These are phyloP conservation scores for Penicillium samsonianum DNA, from an alignment of 495 filamentous ascomycete genomes.

Conservation along the genomic window DNA sequence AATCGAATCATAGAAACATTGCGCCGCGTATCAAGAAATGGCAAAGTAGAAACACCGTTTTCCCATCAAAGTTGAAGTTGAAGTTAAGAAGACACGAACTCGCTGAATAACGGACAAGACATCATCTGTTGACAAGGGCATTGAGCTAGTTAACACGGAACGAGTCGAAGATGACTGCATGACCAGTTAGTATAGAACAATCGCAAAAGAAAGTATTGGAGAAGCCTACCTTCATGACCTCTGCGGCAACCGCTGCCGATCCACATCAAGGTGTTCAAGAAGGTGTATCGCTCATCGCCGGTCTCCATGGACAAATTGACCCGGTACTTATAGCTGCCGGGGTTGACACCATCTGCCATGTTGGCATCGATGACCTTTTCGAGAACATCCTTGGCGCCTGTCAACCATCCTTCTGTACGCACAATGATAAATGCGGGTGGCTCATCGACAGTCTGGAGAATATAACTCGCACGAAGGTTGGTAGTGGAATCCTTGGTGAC, in stretches of 20 bases:
- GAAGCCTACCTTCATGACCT: slow-evolving; percentile 53
- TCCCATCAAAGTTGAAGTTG: slow-evolving; percentile 3
- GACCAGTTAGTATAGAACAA: slow-evolving; percentile 16
- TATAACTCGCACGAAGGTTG: slow-evolving; percentile 53
- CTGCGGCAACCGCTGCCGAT: slow-evolving; percentile 59
- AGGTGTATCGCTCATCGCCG: slow-evolving; percentile 60
- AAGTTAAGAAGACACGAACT: slow-evolving; percentile 25
- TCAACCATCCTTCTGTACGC: slow-evolving; percentile 58
- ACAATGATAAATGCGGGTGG: slow-evolving; percentile 61
- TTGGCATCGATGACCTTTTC: slow-evolving; percentile 57
- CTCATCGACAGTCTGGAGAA: slow-evolving; percentile 60
- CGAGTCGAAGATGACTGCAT: slow-evolving; percentile 47
- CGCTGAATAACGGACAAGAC: slow-evolving; percentile 45
- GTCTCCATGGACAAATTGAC: slow-evolving; percentile 62
- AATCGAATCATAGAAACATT: slow-evolving; percentile 8
- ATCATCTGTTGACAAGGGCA: slow-evolving; percentile 22
- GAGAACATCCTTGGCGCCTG: slow-evolving; percentile 57
- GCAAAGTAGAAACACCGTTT: slow-evolving; percentile 14
- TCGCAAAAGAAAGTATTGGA: background rate
- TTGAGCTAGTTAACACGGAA: slow-evolving; percentile 47
- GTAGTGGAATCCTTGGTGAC: slow-evolving; percentile 57
- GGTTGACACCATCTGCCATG: slow-evolving; percentile 54
- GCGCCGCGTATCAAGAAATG: slow-evolving; percentile 4
- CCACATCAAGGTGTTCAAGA: slow-evolving; percentile 64
- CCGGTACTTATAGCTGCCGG: slow-evolving; percentile 58